A percentile compares a stretch with the other conserved stretches of the same genome.
phyloP scores from a whole-genome alignment of 163 green algal species.

The Chloromonas sp. region DNA sequence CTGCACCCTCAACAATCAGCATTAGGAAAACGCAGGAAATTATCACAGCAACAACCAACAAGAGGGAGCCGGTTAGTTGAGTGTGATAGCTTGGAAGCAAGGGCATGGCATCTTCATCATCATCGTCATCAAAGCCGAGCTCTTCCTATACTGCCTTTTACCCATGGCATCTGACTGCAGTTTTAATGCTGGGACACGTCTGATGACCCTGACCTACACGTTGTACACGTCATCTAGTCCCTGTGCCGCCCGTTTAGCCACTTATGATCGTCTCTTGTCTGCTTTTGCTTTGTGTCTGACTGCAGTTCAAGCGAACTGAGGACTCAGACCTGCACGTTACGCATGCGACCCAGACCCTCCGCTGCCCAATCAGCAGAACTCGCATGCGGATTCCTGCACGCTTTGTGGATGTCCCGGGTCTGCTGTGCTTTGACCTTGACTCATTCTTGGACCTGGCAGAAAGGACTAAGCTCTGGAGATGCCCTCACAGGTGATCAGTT shows the following conservation, averaged over 20 bases:
- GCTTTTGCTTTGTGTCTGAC: constrained; percentile 2
- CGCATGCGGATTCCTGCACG: constrained; percentile 58
- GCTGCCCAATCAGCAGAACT: constrained; percentile 52
- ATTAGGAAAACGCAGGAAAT: too few species aligned
- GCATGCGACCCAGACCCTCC: constrained; percentile 56
- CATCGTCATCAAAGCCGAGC: too few species aligned
- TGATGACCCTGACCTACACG: not conserved
- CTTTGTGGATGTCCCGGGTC: constrained; percentile 46
- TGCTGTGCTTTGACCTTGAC: constrained; percentile 75
- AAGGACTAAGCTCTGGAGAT: constrained; percentile 79
- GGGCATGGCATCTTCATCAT: too few species aligned
- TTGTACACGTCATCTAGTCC: not conserved
- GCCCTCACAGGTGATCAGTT: constrained; percentile 54
- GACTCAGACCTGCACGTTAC: constrained; percentile 49
- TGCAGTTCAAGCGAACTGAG: constrained; percentile 9
- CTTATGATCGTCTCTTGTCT: not conserved
- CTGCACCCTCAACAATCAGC: too few species aligned
- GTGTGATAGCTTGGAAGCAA: too few species aligned
- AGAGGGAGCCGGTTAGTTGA: too few species aligned
- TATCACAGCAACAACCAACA: too few species aligned
- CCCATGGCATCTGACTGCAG: not conserved
- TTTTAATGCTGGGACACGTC: not conserved
- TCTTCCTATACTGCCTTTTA: too few species aligned
- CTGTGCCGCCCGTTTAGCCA: too few species aligned
- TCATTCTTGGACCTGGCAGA: constrained; percentile 64